These are phyloP conservation scores for Pestalotiopsis sp. DNA, from an alignment of 2,329 filamentous ascomycete genomes.

Conservation along the genomic window DNA sequence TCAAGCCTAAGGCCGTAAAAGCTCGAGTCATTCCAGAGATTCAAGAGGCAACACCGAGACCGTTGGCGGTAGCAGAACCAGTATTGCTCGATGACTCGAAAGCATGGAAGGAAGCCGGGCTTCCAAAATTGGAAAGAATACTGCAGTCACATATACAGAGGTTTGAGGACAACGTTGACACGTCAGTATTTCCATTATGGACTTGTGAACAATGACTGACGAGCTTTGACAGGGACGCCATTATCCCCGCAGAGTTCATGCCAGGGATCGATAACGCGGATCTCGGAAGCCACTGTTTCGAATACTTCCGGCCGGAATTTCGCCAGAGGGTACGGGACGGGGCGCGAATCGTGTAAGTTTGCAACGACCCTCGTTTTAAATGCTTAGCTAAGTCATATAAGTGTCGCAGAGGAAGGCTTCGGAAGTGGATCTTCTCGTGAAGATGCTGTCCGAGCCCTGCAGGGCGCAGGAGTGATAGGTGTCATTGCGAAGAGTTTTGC, in stretches of 20 bases:
- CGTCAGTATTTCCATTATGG: background rate
- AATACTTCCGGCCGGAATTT: conserved; percentile 22
- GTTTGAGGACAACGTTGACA: background rate
- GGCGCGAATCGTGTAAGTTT: conserved; percentile 40
- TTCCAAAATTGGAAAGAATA: background rate
- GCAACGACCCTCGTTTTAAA: too few relatives aligned
- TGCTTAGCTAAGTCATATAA: conserved; percentile 29
- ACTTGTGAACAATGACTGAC: background rate
- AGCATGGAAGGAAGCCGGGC: background rate
- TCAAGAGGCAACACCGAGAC: background rate
- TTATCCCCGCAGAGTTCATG: conserved; percentile 41
- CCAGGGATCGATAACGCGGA: conserved; percentile 30
- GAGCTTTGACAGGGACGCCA: background rate
- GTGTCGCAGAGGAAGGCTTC: conserved; percentile 48
- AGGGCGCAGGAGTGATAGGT: conserved; percentile 39
- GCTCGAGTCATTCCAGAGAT: conserved; percentile 12
- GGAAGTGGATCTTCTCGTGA: conserved; percentile 47
- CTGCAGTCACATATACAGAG: background rate
- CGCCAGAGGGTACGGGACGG: conserved; percentile 19
- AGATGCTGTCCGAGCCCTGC: conserved; percentile 42
- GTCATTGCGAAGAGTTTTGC: conserved; percentile 47
- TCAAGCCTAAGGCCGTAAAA: background rate
- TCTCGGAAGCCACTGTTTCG: conserved; percentile 40
- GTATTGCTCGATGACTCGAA: background rate
- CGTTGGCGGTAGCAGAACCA: background rate